Percentiles rank a stretch among this genome's conserved stretches.
These are phyloP conservation scores for Sphaerulina musiva DNA, from an alignment of 2,329 filamentous ascomycete genomes.

Conservation along the genomic window DNA sequence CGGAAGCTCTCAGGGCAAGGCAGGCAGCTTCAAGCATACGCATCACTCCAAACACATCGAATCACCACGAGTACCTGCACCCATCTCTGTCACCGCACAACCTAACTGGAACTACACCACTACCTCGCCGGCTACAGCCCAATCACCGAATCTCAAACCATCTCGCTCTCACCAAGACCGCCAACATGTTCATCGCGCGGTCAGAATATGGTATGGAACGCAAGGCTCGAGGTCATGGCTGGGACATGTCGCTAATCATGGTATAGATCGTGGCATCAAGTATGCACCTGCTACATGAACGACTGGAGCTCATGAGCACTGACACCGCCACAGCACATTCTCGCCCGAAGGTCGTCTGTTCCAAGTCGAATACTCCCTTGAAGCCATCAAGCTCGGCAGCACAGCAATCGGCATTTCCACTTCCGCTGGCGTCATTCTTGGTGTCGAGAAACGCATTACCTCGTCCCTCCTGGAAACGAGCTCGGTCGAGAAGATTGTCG, in stretches of 20 bases:
- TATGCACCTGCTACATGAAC: conserved; percentile 39
- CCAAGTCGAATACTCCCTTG: conserved; percentile 99
- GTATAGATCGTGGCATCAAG: conserved; percentile 95
- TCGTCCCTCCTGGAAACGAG: conserved; percentile 95
- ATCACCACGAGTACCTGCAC: background rate
- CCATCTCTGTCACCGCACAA: background rate
- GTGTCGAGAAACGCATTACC: conserved; percentile 98
- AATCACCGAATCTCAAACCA: background rate
- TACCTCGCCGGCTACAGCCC: background rate
- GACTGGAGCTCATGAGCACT: conserved; percentile 17
- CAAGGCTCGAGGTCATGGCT: conserved; percentile 16
- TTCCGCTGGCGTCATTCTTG: conserved; percentile 87
- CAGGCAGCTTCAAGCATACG: background rate
- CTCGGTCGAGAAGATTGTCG: conserved; percentile 98
- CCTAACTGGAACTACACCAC: background rate
- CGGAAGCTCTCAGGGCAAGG: background rate
- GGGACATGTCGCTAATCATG: conserved; percentile 21
- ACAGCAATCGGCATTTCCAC: conserved; percentile 97
- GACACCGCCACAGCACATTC: conserved; percentile 67
- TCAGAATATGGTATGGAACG: conserved; percentile 89
- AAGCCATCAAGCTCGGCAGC: conserved; percentile 98
- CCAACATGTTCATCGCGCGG: conserved; percentile 97
- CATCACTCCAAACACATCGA: background rate
- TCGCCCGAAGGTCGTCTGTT: conserved; percentile 98
- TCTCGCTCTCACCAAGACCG: conserved; percentile 25